A percentile compares a stretch with the other conserved stretches of the same genome.
phyloP scores from a whole-genome alignment of 2,329 filamentous ascomycete genomes.

The Exophiala sp. region DNA sequence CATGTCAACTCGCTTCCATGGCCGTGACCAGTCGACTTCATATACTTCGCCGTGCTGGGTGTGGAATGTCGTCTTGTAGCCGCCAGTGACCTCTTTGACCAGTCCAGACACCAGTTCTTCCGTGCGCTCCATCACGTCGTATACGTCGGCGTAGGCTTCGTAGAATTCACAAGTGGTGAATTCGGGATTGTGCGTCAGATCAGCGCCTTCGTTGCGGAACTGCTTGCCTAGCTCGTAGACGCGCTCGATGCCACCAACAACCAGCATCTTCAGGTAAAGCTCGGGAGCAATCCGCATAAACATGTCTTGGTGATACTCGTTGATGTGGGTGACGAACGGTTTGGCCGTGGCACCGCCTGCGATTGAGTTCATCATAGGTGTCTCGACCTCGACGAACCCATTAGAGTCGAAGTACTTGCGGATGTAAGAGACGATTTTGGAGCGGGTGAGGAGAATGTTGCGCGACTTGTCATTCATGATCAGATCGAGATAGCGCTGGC shows the following conservation, averaged over 20 bases:
- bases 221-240: constrained; percentile 95
- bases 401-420: constrained; percentile 80
- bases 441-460: constrained; percentile 74
- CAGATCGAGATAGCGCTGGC: constrained; percentile 88
- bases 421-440: constrained; percentile 83
- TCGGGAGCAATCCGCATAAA: constrained; percentile 94
- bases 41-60: constrained; percentile 81
- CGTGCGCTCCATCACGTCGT: constrained; percentile 84
- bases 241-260: constrained; percentile 87
- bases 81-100: constrained; percentile 80
- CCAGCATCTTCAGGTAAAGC: constrained; percentile 90
- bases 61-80: constrained; percentile 77
- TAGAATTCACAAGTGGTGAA: constrained; percentile 99
- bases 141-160: constrained; percentile 83
- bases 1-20: constrained; percentile 94
- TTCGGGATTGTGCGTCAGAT: constrained; percentile 94
- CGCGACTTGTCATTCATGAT: constrained; percentile 91
- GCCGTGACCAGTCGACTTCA: constrained; percentile 91
- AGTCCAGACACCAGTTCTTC: constrained; percentile 87
- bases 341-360: constrained; percentile 92
- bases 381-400: constrained; percentile 91
- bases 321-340: constrained; percentile 93
- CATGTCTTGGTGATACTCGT: constrained; percentile 89
- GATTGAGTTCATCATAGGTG: constrained; percentile 94
- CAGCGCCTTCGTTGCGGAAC: constrained; percentile 89